These are phyloP conservation scores for Tremella yokohamensis DNA, from an alignment of 768 basidiomycete species.

Conservation along the genomic window DNA sequence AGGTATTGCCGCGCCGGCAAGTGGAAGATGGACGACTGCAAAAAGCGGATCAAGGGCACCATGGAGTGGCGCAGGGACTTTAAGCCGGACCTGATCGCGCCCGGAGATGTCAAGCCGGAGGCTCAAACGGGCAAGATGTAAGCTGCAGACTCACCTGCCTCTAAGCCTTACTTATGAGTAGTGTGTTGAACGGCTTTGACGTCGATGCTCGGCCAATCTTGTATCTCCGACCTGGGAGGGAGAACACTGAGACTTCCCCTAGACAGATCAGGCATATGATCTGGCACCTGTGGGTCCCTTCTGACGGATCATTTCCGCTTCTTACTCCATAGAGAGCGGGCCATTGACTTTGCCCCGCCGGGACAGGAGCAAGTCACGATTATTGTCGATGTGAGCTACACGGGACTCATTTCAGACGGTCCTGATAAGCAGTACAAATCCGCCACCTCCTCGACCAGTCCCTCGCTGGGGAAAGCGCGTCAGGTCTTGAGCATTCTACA, in stretches of 20 bases:
- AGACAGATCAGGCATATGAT: constrained; percentile 81
- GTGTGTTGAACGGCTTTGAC: constrained; percentile 80
- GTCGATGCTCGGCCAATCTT: constrained; percentile 79
- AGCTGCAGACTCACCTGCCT: constrained; percentile 30
- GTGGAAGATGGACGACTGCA: constrained; percentile 72
- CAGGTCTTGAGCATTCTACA: constrained; percentile 78
- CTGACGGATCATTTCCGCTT: neutral
- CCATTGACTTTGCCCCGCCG: constrained; percentile 81
- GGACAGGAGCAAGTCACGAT: constrained; percentile 79
- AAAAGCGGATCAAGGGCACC: constrained; percentile 72
- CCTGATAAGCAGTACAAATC: constrained; percentile 59
- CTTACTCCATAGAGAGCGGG: constrained; percentile 63
- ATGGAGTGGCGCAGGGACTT: constrained; percentile 81
- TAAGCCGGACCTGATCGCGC: constrained; percentile 76
- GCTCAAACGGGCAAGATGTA: constrained; percentile 86
- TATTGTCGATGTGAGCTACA: constrained; percentile 60
- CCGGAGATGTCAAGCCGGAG: constrained; percentile 71
- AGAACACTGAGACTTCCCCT: constrained; percentile 74
- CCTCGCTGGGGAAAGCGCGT: constrained; percentile 72
- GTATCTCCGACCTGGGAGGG: constrained; percentile 81
- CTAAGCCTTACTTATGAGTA: constrained; percentile 42
- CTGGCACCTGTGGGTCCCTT: constrained; percentile 63
- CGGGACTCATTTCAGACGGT: neutral
- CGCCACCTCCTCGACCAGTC: constrained; percentile 75
- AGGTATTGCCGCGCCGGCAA: constrained; percentile 83